Evolutionary conservation across 1,284 basidiomycete genomes (phyloP), one percentile per base, ranked within the genome.

Genomic region (Ceratobasidium sp.): DNA sequence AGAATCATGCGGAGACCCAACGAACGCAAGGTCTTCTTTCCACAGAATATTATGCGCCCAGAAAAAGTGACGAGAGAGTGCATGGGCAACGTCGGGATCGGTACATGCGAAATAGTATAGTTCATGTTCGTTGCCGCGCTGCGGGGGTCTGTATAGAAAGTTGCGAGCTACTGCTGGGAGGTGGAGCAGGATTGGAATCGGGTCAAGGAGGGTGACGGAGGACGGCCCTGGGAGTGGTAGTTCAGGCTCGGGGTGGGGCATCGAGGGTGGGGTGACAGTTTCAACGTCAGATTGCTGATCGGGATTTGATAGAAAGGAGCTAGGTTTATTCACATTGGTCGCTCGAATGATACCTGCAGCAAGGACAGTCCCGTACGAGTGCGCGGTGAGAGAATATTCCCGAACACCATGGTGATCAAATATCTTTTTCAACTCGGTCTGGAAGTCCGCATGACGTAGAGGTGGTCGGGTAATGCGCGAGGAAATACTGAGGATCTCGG

Each of bases 51-150:
- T 86, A 74, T 88, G 83, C 25, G 80, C 75, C 87, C 87, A 89
- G 75, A 88, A 89, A 75, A 89, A 88, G 60, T 86, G 81, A 1
- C 87, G 78, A 8, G 81, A 78, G 12, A 89, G 80, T 29, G 85
- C 81, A 6, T 85, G 80, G 49, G 86, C 82, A 50, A 88, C 81
- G 74, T 89, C 87, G 10, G 86, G 79, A 71, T 89, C 88, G 8
- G 83, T 82, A 56, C 83, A 84, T 20, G 87, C 82, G 72, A 89
- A 88, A 74, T 86, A 89, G 85, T 86, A 89, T 68, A 89, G 73
- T 76, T 87, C 80, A 85, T 86, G 88, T 72, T 89, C 85, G 73
- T 86, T 85, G 43, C 86, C 85, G 1, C 73, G 72, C 49, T 74
- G 75, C 1, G 88, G 87, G 0, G 73, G 15, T 13, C 87, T 83